phyloP scores from a whole-genome alignment of 345 rosid species.

The Eucalyptus cladocalyx region DNA sequence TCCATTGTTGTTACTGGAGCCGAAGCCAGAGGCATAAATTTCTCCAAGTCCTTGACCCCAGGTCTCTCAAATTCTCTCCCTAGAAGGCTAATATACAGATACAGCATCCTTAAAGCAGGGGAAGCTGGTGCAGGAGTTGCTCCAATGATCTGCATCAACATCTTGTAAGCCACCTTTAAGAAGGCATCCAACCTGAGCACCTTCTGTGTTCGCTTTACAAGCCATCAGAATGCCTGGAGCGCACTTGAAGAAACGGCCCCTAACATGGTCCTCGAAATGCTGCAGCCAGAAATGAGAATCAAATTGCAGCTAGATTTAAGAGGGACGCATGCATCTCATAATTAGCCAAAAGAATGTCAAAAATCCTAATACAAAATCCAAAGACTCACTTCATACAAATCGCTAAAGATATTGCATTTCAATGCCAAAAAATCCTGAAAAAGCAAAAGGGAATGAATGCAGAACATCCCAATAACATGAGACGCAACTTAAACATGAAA shows the following conservation, averaged over 20 bases:
- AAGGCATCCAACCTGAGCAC: slow-evolving; percentile 54
- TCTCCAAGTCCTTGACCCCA: slow-evolving; percentile 33
- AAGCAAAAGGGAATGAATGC: neutral
- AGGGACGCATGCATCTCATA: neutral
- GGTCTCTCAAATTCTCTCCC: slow-evolving; percentile 31
- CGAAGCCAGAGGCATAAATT: neutral
- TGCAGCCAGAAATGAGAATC: slow-evolving; percentile 13
- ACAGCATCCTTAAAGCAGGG: slow-evolving; percentile 23
- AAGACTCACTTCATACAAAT: neutral
- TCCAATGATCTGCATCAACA: slow-evolving; percentile 25
- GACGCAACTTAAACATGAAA: neutral
- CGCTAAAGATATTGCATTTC: neutral
- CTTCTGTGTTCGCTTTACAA: slow-evolving; percentile 63
- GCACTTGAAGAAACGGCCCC: slow-evolving; percentile 60
- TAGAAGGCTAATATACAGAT: slow-evolving; percentile 21
- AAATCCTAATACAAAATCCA: neutral
- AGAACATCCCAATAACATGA: neutral
- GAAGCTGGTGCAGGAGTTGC: slow-evolving; percentile 9
- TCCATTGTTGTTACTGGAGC: neutral
- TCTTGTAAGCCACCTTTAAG: slow-evolving; percentile 48
- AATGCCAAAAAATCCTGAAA: neutral
- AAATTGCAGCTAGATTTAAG: neutral
- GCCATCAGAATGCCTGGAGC: slow-evolving; percentile 58
- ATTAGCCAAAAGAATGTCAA: neutral
- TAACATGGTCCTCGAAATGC: slow-evolving; percentile 68